Evolutionary conservation across 805 yeast genomes (phyloP).

Genomic region (Ogataea dorogensis): DNA sequence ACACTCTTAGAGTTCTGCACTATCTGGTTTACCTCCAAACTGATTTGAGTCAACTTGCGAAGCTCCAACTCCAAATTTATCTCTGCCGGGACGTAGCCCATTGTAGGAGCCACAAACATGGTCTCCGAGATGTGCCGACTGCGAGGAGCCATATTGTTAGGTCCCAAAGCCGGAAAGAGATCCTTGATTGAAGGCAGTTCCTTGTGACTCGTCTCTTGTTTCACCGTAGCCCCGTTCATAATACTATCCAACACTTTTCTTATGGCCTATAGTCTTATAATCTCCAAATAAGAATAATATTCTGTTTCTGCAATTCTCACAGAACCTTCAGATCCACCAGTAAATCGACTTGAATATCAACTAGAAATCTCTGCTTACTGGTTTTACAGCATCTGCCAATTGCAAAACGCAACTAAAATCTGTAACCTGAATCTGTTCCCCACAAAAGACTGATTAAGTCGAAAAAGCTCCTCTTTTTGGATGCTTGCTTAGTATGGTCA

Average conservation of each 20-base stretch:
- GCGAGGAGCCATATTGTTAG: constrained; percentile 8
- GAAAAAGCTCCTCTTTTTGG: too few species aligned
- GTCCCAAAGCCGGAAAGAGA: constrained; percentile 21
- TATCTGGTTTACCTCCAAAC: constrained; percentile 20
- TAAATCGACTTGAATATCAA: not conserved
- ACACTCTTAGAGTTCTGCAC: constrained; percentile 14
- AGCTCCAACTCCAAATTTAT: constrained; percentile 16
- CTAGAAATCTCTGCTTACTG: not conserved
- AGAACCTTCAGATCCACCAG: constrained; percentile 1
- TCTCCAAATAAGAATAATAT: not conserved
- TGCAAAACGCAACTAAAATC: constrained; percentile 4
- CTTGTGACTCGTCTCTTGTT: constrained; percentile 8
- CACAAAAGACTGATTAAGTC: not conserved
- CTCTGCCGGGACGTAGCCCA: constrained; percentile 6
- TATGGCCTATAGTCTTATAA: constrained; percentile 4
- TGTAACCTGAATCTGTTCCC: constrained; percentile 1
- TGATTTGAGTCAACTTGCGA: constrained; percentile 16
- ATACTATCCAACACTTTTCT: not conserved
- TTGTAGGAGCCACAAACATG: constrained; percentile 4
- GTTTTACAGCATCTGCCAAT: not conserved
- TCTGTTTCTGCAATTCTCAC: constrained; percentile 7
- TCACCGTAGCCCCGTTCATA: constrained; percentile 9
- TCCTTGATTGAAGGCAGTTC: constrained; percentile 27
- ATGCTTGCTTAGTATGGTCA: too few species aligned
- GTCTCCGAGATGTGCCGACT: constrained; percentile 5